Evolutionary conservation across 148 eudicot genomes (phyloP), one percentile per base, ranked within the genome.

Genomic region (Rhododendron ferrugineum): DNA sequence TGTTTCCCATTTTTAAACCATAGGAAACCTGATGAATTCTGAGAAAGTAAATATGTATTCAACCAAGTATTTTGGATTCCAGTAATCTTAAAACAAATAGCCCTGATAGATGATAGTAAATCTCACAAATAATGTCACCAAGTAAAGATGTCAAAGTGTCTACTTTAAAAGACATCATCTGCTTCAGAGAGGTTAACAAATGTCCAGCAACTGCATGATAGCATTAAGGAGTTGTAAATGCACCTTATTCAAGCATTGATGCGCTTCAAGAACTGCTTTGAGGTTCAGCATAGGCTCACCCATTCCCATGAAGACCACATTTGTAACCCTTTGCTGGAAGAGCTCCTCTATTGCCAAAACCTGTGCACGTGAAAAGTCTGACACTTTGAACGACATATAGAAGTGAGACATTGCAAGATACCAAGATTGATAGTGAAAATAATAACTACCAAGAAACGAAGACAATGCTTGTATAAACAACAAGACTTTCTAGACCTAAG

Each of bases 301-400:
- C 99, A 97, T 97, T 73, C 99, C 99, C 99, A 97, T 97, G 86
- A 97, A 97, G 82, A 97, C 99, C 52, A 97, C 94, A 89, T 95
- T 97, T 44, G 98, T 93, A 74, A 97, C 99, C 82, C 99, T 93
- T 60, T 89, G 93, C 86, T 94, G 89, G 88, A 97, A 95, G 64
- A 92, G 0, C 85, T 94, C 98, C 87, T 97, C 99, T 87, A 97
- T 90, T 73, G 98, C 99, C 91, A 97, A 91, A 46, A 97, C 99
- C 99, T 97, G 93, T 76, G 86, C 26, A 28, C 22, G 60, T 70
- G 74, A 22, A 32, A 79, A 26, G 58, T 70, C 80, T 68, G 68
- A 64, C 37, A 26, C 40, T 72, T 49, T 80, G 26, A 64, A 68
- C 40, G 30, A 37, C 42, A n/a, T 64, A 30, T 36, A 30, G 40